These are phyloP conservation scores for Amanita polypyramis DNA, from an alignment of 768 basidiomycete genomes.

Conservation along the genomic window DNA sequence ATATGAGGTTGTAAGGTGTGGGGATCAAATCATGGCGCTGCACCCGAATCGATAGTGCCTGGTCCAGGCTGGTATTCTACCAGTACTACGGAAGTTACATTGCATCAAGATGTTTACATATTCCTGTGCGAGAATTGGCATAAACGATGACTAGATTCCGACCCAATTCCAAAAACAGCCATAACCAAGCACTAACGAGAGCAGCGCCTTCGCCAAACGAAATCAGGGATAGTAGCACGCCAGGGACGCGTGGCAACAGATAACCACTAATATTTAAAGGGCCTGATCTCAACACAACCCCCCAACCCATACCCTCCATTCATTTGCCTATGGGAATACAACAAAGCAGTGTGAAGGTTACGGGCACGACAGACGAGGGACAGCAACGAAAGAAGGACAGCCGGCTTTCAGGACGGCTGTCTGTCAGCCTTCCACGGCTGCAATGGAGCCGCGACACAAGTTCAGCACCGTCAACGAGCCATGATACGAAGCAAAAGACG, in stretches of 20 bases:
- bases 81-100: no score
- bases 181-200: not conserved
- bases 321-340: conserved; percentile 1
- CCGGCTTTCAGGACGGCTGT: not conserved
- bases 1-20: no score
- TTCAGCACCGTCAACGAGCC: not conserved
- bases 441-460: not conserved
- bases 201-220: not conserved
- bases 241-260: conserved; percentile 2
- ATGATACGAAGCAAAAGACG: not conserved
- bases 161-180: no score
- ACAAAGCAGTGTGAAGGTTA: not conserved
- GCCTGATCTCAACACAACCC: not conserved
- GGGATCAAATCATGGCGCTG: no score
- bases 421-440: not conserved
- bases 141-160: no score
- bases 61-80: no score
- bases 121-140: no score
- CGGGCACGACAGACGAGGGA: not conserved
- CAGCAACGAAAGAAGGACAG: not conserved
- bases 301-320: not conserved
- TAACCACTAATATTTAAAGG: conserved; percentile 4
- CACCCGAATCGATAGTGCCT: no score
- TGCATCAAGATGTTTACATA: no score
- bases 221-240: not conserved